A percentile compares a stretch with the other conserved stretches of the same genome.
Conservation (phyloP, 208 protist genomes). For the Acanthamoeba culbertsoni region DNA sequence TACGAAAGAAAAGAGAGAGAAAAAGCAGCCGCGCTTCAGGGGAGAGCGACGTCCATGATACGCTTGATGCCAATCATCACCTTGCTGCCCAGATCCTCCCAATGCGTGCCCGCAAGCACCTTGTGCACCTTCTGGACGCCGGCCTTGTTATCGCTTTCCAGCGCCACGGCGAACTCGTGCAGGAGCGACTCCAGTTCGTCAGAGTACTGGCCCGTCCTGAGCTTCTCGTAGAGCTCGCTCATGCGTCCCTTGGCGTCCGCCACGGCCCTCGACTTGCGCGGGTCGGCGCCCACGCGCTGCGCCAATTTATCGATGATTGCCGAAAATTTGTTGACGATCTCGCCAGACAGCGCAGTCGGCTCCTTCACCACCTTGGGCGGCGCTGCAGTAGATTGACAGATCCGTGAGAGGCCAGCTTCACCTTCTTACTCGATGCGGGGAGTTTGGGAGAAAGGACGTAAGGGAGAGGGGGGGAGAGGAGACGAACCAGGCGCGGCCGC, state of each 20-base stretch:
- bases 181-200: neutral
- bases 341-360: neutral
- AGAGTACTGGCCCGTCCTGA: neutral
- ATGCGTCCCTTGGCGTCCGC: slow-evolving; percentile 7
- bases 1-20: too few relatives aligned
- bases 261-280: neutral
- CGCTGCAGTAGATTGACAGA: too few relatives aligned
- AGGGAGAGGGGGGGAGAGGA: too few relatives aligned
- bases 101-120: neutral
- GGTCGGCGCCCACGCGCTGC: neutral
- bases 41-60: neutral
- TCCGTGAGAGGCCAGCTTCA: too few relatives aligned
- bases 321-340: neutral
- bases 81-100: neutral
- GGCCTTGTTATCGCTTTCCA: neutral
- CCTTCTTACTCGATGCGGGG: too few relatives aligned
- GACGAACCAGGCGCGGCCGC: neutral
- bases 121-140: neutral
- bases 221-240: neutral
- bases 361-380: neutral
- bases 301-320: neutral
- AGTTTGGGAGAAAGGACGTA: too few relatives aligned
- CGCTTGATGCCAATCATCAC: slow-evolving; percentile 44
- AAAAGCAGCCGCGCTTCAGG: neutral
- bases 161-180: neutral